Conservation (phyloP, 2,329 filamentous ascomycete genomes). For the Fusarium continuum region DNA sequence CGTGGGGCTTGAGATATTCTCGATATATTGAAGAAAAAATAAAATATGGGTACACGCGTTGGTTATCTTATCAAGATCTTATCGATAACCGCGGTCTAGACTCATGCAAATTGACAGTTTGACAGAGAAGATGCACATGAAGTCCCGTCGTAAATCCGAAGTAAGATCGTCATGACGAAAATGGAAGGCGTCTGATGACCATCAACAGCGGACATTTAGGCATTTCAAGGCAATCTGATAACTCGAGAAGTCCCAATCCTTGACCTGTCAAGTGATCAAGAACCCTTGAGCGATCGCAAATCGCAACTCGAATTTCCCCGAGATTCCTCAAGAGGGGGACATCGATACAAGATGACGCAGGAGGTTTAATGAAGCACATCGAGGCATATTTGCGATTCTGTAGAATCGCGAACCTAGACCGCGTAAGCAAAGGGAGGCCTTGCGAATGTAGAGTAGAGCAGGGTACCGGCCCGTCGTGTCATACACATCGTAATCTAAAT, state of each 20-base stretch:
- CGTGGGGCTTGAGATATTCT: conserved; percentile 36
- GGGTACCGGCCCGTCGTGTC: conserved; percentile 7
- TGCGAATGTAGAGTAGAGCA: conserved; percentile 17
- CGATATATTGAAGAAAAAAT: conserved; percentile 30
- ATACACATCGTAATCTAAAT: conserved; percentile 26
- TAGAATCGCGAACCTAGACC: conserved; percentile 26
- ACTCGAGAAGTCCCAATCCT: conserved; percentile 1
- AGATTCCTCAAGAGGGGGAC: conserved; percentile 17
- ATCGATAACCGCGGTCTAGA: conserved; percentile 40
- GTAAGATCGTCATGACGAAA: neutral
- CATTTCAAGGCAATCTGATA: neutral
- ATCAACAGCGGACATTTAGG: neutral
- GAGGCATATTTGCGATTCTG: conserved; percentile 28
- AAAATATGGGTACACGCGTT: conserved; percentile 7
- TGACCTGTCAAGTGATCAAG: conserved; percentile 25
- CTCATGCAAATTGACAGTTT: neutral
- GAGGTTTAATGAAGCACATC: conserved; percentile 5
- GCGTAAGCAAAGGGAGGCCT: conserved; percentile 24
- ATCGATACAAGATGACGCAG: conserved; percentile 25
- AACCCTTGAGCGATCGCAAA: conserved; percentile 11
- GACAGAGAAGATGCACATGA: neutral
- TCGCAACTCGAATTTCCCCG: conserved; percentile 3
- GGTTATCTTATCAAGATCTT: conserved; percentile 19
- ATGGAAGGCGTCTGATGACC: conserved; percentile 3
- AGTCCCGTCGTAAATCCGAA: conserved; percentile 16